phyloP scores from a whole-genome alignment of 805 yeast species.

The Wickerhamomyces silvicola region DNA sequence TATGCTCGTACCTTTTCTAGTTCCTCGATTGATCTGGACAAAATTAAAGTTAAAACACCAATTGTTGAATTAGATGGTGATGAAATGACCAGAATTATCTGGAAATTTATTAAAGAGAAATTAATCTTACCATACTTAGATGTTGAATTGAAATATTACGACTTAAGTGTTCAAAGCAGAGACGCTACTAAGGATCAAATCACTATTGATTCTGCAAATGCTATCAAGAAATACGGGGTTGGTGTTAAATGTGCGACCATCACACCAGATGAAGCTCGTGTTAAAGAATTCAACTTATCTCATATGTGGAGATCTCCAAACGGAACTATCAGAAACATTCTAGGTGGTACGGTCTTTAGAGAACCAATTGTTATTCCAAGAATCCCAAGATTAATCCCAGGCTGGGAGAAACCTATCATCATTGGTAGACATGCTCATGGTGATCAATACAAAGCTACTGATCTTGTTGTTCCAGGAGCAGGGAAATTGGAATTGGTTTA shows the following conservation, averaged over 20 bases:
- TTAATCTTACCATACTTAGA: conserved; percentile 81
- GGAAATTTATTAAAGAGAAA: conserved; percentile 85
- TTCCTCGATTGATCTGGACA: too few relatives aligned
- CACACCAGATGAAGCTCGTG: conserved; percentile 97
- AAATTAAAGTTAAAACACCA: conserved; percentile 79
- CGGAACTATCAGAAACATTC: conserved; percentile 91
- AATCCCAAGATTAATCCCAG: conserved; percentile 83
- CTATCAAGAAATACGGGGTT: conserved; percentile 82
- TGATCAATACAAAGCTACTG: conserved; percentile 86
- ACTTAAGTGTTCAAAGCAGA: conserved; percentile 78
- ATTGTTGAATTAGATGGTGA: conserved; percentile 97
- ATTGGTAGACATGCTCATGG: conserved; percentile 98
- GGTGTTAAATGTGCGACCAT: conserved; percentile 98
- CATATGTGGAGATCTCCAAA: conserved; percentile 98
- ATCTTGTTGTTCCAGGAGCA: conserved; percentile 56
- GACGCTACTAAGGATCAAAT: conserved; percentile 86
- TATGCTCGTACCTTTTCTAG: too few relatives aligned
- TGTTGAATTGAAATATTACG: conserved; percentile 86
- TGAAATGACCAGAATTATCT: conserved; percentile 94
- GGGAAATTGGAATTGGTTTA: conserved; percentile 63
- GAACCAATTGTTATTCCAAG: conserved; percentile 90
- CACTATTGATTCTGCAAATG: conserved; percentile 84
- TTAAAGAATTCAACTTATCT: conserved; percentile 81
- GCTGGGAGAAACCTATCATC: conserved; percentile 93
- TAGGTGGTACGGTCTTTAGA: conserved; percentile 95